Evolutionary conservation across 331 rosid species (phyloP).

Genomic region (Malus hybrid): DNA sequence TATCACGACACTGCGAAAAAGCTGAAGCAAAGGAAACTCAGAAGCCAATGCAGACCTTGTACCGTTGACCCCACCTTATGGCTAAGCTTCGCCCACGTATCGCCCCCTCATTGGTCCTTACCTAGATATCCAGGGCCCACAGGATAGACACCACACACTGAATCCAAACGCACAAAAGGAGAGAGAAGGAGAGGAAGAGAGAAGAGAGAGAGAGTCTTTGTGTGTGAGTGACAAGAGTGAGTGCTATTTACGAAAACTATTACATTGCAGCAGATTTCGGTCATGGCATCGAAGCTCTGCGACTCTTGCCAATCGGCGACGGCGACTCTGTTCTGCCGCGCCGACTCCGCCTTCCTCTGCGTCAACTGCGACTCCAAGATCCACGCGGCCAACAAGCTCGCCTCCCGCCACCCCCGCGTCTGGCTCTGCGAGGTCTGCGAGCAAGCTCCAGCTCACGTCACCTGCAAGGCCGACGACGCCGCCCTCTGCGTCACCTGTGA

Average conservation of each 20-base stretch:
- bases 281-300: conserved; percentile 83
- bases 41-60: background rate
- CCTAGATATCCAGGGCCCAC: conserved; percentile 31
- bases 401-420: conserved; percentile 94
- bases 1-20: background rate
- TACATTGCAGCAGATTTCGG: background rate
- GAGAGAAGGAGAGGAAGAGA: background rate
- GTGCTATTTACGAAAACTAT: background rate
- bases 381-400: conserved; percentile 93
- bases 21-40: background rate
- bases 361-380: conserved; percentile 57
- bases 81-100: conserved; percentile 56
- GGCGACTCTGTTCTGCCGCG: conserved; percentile 77
- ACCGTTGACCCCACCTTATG: conserved; percentile 13
- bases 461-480: conserved; percentile 95
- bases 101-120: background rate
- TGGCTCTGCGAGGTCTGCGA: conserved; percentile 87
- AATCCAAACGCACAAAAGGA: background rate
- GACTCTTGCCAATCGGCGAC: conserved; percentile 81
- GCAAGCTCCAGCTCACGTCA: conserved; percentile 83
- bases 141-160: conserved; percentile 19
- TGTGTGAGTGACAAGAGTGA: background rate
- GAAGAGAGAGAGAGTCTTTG: background rate
- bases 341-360: conserved; percentile 92
- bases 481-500: conserved; percentile 76